Conservation (phyloP, 140 eudicot species). For the Stevia rebaudiana region DNA sequence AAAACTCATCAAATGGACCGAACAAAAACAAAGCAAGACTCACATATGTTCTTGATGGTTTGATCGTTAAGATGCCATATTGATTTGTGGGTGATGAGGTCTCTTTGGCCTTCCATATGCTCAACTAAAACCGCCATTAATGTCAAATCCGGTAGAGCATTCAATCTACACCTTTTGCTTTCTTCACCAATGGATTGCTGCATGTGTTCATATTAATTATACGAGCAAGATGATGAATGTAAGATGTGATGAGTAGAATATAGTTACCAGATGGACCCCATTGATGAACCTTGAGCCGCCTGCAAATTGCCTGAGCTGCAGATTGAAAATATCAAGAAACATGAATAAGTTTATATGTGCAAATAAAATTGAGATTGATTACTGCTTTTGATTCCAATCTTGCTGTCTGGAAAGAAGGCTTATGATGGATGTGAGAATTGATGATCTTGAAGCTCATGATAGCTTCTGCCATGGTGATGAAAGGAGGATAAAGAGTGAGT, state of each 20-base stretch:
- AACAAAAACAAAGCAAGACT: slow-evolving; percentile 20
- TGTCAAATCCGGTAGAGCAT: slow-evolving; percentile 75
- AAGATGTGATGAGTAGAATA: slow-evolving; percentile 10
- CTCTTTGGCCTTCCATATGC: slow-evolving; percentile 88
- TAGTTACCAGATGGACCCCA: slow-evolving; percentile 44
- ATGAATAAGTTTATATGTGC: background rate
- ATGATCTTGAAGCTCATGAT: slow-evolving; percentile 48
- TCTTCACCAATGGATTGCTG: slow-evolving; percentile 25
- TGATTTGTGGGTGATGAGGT: slow-evolving; percentile 71
- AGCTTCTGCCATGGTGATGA: slow-evolving; percentile 58
- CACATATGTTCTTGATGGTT: slow-evolving; percentile 81
- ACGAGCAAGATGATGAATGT: background rate
- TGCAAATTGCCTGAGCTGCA: slow-evolving; percentile 53
- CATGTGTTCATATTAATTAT: background rate
- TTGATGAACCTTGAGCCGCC: slow-evolving; percentile 38
- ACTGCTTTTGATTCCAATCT: slow-evolving; percentile 41
- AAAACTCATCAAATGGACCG: background rate
- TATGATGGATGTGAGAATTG: slow-evolving; percentile 37
- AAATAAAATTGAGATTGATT: background rate
- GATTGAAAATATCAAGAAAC: slow-evolving; percentile 9
- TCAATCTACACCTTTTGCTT: slow-evolving; percentile 36
- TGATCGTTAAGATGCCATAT: slow-evolving; percentile 88
- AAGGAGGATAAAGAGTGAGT: background rate
- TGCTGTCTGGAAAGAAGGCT: slow-evolving; percentile 28
- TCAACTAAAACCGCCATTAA: slow-evolving; percentile 88